Conservation (phyloP, 306 rosid genomes). For the apple (Malus domestica) region DNA sequence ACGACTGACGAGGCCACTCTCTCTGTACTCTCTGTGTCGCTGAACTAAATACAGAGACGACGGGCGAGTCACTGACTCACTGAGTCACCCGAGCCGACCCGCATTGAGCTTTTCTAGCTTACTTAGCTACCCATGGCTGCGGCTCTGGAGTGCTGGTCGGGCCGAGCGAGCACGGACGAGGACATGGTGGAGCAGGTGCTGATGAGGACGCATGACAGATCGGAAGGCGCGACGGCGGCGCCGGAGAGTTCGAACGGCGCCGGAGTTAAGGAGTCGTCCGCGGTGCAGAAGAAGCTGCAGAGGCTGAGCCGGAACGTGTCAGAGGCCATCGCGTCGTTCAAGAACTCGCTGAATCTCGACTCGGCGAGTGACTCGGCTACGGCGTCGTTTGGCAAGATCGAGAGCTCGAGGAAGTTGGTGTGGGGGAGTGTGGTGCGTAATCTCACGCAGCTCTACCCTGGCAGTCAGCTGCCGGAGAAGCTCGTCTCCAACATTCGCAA, state of each 20-base stretch:
- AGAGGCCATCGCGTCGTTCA: constrained; percentile 65
- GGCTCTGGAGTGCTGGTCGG: constrained; percentile 89
- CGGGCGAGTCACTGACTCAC: background rate
- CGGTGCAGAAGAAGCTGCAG: constrained; percentile 69
- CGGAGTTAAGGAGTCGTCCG: constrained; percentile 45
- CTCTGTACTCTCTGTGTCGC: background rate
- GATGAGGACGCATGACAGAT: constrained; percentile 55
- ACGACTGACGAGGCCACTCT: constrained; percentile 3
- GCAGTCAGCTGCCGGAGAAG: constrained; percentile 87
- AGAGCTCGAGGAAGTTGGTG: constrained; percentile 50
- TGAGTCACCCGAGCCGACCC: background rate
- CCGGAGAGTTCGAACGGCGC: constrained; percentile 25
- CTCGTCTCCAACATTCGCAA: constrained; percentile 77
- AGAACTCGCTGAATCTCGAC: constrained; percentile 72
- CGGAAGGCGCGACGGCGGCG: constrained; percentile 32
- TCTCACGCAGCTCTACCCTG: constrained; percentile 78
- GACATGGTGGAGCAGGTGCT: constrained; percentile 75
- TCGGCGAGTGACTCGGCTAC: constrained; percentile 35
- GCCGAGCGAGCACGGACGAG: constrained; percentile 57
- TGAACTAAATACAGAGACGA: background rate
- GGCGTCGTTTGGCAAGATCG: constrained; percentile 32
- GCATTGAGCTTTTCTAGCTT: background rate
- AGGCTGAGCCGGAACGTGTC: constrained; percentile 67
- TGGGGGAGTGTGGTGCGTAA: constrained; percentile 78
- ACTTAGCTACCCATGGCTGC: constrained; percentile 51